phyloP scores from a whole-genome alignment of 345 rosid species.

The Lumnitzera racemosa region DNA sequence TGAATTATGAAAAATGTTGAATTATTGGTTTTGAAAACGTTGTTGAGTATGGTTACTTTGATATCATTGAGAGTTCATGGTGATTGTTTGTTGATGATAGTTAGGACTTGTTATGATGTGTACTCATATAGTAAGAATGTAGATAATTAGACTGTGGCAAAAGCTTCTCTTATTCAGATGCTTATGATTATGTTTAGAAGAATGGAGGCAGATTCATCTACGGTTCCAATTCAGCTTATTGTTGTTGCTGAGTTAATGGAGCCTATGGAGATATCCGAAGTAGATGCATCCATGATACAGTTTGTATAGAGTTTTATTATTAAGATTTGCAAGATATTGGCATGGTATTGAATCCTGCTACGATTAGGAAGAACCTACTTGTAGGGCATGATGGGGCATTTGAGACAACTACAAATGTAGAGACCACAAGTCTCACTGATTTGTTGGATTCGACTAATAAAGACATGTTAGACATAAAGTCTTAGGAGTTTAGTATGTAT shows the following conservation, averaged over 20 bases:
- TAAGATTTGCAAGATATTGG: slow-evolving; percentile 70
- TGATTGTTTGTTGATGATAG: slow-evolving; percentile 78
- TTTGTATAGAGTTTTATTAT: slow-evolving; percentile 82
- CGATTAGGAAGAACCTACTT: slow-evolving; percentile 39
- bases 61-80: slow-evolving; percentile 84
- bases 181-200: slow-evolving; percentile 91
- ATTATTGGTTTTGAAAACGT: slow-evolving; percentile 64
- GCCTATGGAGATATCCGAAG: slow-evolving; percentile 75
- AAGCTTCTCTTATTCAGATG: slow-evolving; percentile 95
- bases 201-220: slow-evolving; percentile 97
- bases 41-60: slow-evolving; percentile 82
- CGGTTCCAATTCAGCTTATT: slow-evolving; percentile 91
- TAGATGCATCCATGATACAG: slow-evolving; percentile 65
- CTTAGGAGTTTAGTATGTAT: slow-evolving; percentile 99
- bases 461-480: slow-evolving; percentile 98
- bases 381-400: slow-evolving; percentile 59
- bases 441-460: slow-evolving; percentile 67
- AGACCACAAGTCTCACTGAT: slow-evolving; percentile 53
- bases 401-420: slow-evolving; percentile 45
- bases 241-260: slow-evolving; percentile 98
- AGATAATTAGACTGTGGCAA: slow-evolving; percentile 87
- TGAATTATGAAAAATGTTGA: slow-evolving; percentile 77
- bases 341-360: slow-evolving; percentile 47
- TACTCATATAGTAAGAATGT: slow-evolving; percentile 84
- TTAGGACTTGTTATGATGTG: slow-evolving; percentile 90